Evolutionary conservation across 371 early-diverging fungal species (phyloP).

Genomic region (Mortierella sp.): DNA sequence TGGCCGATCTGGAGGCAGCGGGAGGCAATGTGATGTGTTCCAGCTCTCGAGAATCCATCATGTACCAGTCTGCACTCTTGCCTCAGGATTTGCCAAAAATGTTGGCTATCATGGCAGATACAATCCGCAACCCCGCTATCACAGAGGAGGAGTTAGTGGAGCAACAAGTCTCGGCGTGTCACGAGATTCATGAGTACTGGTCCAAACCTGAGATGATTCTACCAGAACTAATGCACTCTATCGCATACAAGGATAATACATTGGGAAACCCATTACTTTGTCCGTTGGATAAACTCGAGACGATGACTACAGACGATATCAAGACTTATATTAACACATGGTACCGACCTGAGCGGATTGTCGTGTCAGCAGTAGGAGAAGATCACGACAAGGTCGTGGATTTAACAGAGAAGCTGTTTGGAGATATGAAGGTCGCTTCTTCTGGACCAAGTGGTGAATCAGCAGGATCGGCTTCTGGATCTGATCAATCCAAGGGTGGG

Average conservation of each 20-base stretch:
- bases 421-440: conserved; percentile 58
- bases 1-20: conserved; percentile 82
- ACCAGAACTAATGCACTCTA: conserved; percentile 88
- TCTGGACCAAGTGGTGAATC: conserved; percentile 11
- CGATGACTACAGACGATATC: conserved; percentile 78
- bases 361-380: conserved; percentile 91
- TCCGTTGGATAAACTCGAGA: conserved; percentile 72
- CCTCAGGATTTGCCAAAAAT: conserved; percentile 83
- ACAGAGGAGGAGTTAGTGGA: conserved; percentile 84
- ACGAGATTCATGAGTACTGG: conserved; percentile 90
- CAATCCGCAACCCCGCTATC: conserved; percentile 81
- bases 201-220: conserved; percentile 88
- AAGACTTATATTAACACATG: conserved; percentile 78
- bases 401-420: conserved; percentile 77
- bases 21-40: conserved; percentile 94
- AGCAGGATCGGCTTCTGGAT: conserved; percentile 17
- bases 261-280: conserved; percentile 90
- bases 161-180: conserved; percentile 81
- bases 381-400: conserved; percentile 86
- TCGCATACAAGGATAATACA: conserved; percentile 86
- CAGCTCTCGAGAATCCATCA: conserved; percentile 92
- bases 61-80: conserved; percentile 95
- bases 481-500: conserved; percentile 38
- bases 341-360: conserved; percentile 93
- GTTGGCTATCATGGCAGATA: conserved; percentile 83